These are phyloP conservation scores for Fraxinus dipetala DNA, from an alignment of 305 asterid genomes.

Conservation along the genomic window DNA sequence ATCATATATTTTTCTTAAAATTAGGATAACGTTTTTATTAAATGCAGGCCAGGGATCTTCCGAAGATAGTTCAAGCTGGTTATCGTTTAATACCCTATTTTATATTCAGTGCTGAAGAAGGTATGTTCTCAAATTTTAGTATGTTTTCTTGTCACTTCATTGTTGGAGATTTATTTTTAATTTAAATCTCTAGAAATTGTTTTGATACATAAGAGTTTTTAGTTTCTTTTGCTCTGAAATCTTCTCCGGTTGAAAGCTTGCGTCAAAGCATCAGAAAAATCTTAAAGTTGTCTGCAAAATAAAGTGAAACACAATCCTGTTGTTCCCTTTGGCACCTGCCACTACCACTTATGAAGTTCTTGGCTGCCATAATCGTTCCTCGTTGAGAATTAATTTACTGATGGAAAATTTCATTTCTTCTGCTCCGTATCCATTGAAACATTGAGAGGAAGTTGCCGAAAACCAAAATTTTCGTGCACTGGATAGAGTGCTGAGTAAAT, in stretches of 20 bases:
- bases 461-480: not conserved
- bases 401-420: not conserved
- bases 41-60: constrained; percentile 90
- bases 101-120: constrained; percentile 85
- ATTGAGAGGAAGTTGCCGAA: not conserved
- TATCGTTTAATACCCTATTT: constrained; percentile 77
- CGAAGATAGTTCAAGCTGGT: constrained; percentile 69
- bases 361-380: not conserved
- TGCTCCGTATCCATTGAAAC: not conserved
- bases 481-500: not conserved
- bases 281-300: not conserved
- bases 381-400: not conserved
- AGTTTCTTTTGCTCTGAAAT: not conserved
- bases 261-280: not conserved
- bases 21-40: constrained; percentile 11
- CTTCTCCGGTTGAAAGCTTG: not conserved
- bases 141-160: not conserved
- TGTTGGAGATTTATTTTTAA: not conserved
- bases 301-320: not conserved
- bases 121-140: constrained; percentile 26
- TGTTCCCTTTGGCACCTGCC: not conserved
- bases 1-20: not conserved
- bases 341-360: not conserved
- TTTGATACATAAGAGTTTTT: not conserved
- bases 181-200: not conserved